Evolutionary conservation across 371 early-diverging fungal species (phyloP).

Genomic region (Zopfochytrium polystomum): DNA sequence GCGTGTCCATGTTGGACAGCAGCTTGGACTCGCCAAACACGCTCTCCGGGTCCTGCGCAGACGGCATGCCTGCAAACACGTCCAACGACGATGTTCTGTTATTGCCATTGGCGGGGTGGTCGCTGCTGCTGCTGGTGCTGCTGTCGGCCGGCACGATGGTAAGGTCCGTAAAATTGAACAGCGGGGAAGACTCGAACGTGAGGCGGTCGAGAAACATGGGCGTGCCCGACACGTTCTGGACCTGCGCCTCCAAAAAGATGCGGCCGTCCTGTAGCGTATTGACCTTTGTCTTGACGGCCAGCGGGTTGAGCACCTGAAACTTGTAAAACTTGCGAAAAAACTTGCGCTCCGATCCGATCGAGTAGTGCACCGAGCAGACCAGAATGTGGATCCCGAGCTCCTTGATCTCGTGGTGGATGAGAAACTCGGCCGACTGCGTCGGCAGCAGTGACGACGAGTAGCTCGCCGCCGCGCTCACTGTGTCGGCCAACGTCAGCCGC

Average conservation of each 20-base stretch:
- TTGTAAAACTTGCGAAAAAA: slow-evolving; percentile 88
- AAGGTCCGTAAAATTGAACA: slow-evolving; percentile 67
- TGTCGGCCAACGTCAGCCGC: slow-evolving; percentile 72
- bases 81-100: not conserved
- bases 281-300: slow-evolving; percentile 93
- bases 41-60: slow-evolving; percentile 18
- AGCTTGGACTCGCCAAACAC: slow-evolving; percentile 58
- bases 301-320: slow-evolving; percentile 92
- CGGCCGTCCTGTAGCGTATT: slow-evolving; percentile 67
- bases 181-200: slow-evolving; percentile 75
- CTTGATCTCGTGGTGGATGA: slow-evolving; percentile 88
- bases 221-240: slow-evolving; percentile 79
- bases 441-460: slow-evolving; percentile 42
- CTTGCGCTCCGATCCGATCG: slow-evolving; percentile 60
- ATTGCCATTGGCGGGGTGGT: not conserved
- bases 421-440: slow-evolving; percentile 62
- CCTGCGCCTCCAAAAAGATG: slow-evolving; percentile 87
- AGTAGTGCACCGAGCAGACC: slow-evolving; percentile 83
- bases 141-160: slow-evolving; percentile 38
- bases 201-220: slow-evolving; percentile 86
- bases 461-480: slow-evolving; percentile 29
- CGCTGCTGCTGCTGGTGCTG: not conserved
- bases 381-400: slow-evolving; percentile 90
- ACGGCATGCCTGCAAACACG: not conserved
- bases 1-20: slow-evolving; percentile 73